Conservation (phyloP, 2,329 filamentous ascomycete genomes). For the Clonostachys byssicola region DNA sequence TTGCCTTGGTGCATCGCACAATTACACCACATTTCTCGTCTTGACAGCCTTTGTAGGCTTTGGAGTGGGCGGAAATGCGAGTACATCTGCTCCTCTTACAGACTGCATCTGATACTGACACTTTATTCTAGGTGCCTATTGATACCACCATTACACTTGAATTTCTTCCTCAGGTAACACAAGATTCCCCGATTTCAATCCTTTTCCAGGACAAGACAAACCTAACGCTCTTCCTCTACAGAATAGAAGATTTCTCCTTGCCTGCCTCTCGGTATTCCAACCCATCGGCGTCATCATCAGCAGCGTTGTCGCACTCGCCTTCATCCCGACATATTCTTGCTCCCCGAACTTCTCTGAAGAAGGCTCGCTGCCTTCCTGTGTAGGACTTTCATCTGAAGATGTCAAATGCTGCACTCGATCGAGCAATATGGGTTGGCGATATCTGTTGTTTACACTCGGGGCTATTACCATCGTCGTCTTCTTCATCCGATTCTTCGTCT, state of each 20-base stretch:
- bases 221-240: constrained; percentile 15
- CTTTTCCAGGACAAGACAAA: no score
- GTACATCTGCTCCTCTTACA: no score
- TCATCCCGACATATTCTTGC: constrained; percentile 46
- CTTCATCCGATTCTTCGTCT: constrained; percentile 37
- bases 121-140: constrained; percentile 30
- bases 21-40: constrained; percentile 44
- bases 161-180: constrained; percentile 34
- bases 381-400: constrained; percentile 12
- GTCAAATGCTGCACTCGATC: constrained; percentile 26
- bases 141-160: constrained; percentile 52
- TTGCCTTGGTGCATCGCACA: constrained; percentile 41
- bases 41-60: constrained; percentile 50
- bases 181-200: no score
- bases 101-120: no score
- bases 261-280: constrained; percentile 49
- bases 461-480: constrained; percentile 36
- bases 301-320: constrained; percentile 45
- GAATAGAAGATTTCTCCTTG: constrained; percentile 44
- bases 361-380: constrained; percentile 36
- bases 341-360: constrained; percentile 42
- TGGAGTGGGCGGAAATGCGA: constrained; percentile 43
- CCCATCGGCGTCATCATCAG: constrained; percentile 49
- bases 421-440: constrained; percentile 47
- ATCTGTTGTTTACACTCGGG: constrained; percentile 38